Evolutionary conservation across 2,329 filamentous ascomycete species (phyloP).

Genomic region (Fusarium sp.): DNA sequence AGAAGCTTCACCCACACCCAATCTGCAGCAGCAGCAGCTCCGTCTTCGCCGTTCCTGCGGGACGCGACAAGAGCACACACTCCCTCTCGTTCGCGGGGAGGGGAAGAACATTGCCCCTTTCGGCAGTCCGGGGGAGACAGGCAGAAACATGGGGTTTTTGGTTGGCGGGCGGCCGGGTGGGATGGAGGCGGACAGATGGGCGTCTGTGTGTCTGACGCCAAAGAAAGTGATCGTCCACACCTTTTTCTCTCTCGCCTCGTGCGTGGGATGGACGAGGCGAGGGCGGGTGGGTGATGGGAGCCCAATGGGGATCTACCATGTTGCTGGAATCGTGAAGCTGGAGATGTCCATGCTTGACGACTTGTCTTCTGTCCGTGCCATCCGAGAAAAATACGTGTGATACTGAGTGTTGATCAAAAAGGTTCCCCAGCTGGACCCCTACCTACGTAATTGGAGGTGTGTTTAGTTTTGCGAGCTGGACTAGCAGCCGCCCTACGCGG

Average conservation of each 20-base stretch:
- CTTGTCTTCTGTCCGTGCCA: constrained; percentile 14
- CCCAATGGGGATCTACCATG: constrained; percentile 4
- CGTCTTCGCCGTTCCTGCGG: constrained; percentile 37
- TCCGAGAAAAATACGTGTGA: constrained; percentile 2
- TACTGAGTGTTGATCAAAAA: constrained; percentile 13
- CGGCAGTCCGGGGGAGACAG: constrained; percentile 29
- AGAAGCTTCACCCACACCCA: constrained; percentile 3
- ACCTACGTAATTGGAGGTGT: constrained; percentile 34
- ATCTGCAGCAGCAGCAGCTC: constrained; percentile 7
- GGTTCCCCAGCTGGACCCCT: constrained; percentile 27
- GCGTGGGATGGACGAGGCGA: neutral
- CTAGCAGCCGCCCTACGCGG: constrained; percentile 38
- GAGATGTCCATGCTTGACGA: neutral
- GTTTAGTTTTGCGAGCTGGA: neutral
- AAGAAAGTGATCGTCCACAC: constrained; percentile 12
- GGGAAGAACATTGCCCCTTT: constrained; percentile 28
- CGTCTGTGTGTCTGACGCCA: constrained; percentile 12
- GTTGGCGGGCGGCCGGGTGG: constrained; percentile 40
- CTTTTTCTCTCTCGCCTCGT: neutral
- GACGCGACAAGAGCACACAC: constrained; percentile 23
- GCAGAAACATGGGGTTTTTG: constrained; percentile 22
- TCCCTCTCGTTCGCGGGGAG: constrained; percentile 29
- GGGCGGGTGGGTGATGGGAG: neutral
- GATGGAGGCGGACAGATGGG: constrained; percentile 38
- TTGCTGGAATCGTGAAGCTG: constrained; percentile 3